Evolutionary conservation across 805 yeast species (phyloP).

Genomic region (Metschnikowia bowlesiae): DNA sequence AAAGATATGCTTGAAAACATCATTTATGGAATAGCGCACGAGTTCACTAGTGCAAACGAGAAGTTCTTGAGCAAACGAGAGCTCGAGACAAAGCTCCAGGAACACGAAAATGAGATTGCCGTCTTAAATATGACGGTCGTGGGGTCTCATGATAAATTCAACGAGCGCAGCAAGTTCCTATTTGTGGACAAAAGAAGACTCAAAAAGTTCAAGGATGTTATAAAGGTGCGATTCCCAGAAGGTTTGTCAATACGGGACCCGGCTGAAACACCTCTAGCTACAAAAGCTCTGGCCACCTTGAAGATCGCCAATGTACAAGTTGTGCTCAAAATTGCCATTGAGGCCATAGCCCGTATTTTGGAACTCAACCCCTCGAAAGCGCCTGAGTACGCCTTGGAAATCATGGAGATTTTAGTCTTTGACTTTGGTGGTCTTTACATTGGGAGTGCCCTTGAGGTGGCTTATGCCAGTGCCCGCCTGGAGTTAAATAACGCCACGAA

Average conservation of each 20-base stretch:
- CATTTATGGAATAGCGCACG: constrained; percentile 41
- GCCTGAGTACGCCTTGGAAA: constrained; percentile 57
- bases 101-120: constrained; percentile 24
- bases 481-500: constrained; percentile 25
- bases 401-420: constrained; percentile 61
- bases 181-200: constrained; percentile 42
- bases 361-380: constrained; percentile 66
- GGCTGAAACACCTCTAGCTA: constrained; percentile 12
- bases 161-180: constrained; percentile 28
- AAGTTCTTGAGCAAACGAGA: constrained; percentile 31
- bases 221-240: constrained; percentile 44
- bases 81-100: constrained; percentile 33
- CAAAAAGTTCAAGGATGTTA: constrained; percentile 51
- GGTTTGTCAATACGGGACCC: constrained; percentile 8
- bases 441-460: constrained; percentile 68
- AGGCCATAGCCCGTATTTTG: constrained; percentile 69
- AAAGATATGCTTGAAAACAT: constrained; percentile 60
- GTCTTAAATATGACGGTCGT: constrained; percentile 19
- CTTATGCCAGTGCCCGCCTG: constrained; percentile 46
- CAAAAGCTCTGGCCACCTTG: constrained; percentile 20
- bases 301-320: constrained; percentile 52
- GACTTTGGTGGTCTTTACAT: constrained; percentile 73
- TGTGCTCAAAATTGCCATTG: constrained; percentile 64
- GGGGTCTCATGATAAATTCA: constrained; percentile 11
- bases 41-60: constrained; percentile 39